Evolutionary conservation across 352 stramenopile genomes (phyloP).

Genomic region (Phytophthora podocarpi): DNA sequence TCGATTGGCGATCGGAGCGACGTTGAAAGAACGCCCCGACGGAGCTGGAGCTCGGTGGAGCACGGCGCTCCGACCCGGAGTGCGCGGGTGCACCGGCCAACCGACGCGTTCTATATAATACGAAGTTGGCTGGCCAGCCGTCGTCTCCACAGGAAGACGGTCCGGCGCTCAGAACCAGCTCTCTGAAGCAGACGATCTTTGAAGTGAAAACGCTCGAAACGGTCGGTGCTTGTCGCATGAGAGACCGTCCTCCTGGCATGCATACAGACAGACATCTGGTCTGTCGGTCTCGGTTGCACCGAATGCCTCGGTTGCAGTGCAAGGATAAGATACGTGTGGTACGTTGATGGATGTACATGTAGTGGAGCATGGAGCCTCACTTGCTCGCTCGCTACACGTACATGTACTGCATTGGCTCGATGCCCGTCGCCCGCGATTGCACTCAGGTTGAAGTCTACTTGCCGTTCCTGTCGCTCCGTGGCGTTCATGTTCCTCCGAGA

Average conservation of each 20-base stretch:
- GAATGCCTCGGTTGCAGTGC: not conserved
- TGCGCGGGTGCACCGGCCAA: too few species aligned
- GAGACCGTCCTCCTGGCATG: conserved; percentile 14
- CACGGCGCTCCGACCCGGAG: not conserved
- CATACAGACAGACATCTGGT: conserved; percentile 8
- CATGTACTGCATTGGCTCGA: not conserved
- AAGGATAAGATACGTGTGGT: conserved; percentile 6
- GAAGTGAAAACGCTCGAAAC: conserved; percentile 32
- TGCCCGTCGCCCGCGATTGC: conserved; percentile 1
- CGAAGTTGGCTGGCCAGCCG: too few species aligned
- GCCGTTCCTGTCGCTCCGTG: conserved; percentile 19
- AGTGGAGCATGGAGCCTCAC: not conserved
- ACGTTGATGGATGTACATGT: conserved; percentile 6
- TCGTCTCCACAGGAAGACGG: conserved; percentile 9
- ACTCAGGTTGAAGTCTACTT: conserved; percentile 14
- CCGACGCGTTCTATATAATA: not conserved
- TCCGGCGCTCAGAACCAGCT: conserved; percentile 24
- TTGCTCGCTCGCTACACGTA: not conserved
- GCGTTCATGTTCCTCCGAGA: conserved; percentile 22
- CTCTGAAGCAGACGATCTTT: conserved; percentile 38
- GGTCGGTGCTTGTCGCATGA: conserved; percentile 32
- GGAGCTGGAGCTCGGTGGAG: conserved; percentile 16
- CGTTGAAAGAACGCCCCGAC: conserved; percentile 13
- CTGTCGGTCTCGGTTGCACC: not conserved
- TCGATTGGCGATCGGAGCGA: conserved; percentile 23